Evolutionary conservation across 352 stramenopile genomes (phyloP).

Genomic region (Globisporangium emineosum): DNA sequence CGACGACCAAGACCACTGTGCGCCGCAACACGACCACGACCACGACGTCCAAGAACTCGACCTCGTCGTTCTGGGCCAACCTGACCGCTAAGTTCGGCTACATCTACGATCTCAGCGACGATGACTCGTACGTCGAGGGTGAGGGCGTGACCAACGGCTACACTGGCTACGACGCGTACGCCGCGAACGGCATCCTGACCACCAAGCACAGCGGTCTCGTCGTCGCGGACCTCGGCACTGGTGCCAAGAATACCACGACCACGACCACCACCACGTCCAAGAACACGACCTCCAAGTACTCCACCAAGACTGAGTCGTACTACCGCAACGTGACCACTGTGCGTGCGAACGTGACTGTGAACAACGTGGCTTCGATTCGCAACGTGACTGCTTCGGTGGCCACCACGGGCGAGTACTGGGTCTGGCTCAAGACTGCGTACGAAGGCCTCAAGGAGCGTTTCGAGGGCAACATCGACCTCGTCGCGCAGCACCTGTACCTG

Average conservation of each 20-base stretch:
- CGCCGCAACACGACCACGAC: conserved; percentile 34
- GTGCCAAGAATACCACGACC: not conserved
- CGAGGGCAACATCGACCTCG: conserved; percentile 54
- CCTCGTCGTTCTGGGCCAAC: conserved; percentile 32
- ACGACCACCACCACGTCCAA: conserved; percentile 21
- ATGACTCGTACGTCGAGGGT: conserved; percentile 31
- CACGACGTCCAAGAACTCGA: conserved; percentile 19
- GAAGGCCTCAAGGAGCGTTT: conserved; percentile 52
- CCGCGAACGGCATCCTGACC: conserved; percentile 31
- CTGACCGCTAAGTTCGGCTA: conserved; percentile 36
- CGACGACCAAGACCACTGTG: conserved; percentile 36
- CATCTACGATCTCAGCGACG: conserved; percentile 46
- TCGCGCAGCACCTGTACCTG: conserved; percentile 57
- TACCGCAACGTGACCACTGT: conserved; percentile 38
- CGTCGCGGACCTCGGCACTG: conserved; percentile 30
- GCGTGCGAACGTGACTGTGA: conserved; percentile 42
- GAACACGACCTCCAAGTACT: conserved; percentile 21
- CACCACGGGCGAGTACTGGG: conserved; percentile 58
- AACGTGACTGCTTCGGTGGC: conserved; percentile 35
- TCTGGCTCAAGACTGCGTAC: conserved; percentile 60
- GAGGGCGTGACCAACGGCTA: conserved; percentile 44
- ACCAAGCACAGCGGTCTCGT: conserved; percentile 57
- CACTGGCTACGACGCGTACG: conserved; percentile 41
- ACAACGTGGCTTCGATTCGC: conserved; percentile 30
- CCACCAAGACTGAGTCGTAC: conserved; percentile 24